Conservation (phyloP, 169 alveolate genomes). For the Plasmodium blacklocki region DNA sequence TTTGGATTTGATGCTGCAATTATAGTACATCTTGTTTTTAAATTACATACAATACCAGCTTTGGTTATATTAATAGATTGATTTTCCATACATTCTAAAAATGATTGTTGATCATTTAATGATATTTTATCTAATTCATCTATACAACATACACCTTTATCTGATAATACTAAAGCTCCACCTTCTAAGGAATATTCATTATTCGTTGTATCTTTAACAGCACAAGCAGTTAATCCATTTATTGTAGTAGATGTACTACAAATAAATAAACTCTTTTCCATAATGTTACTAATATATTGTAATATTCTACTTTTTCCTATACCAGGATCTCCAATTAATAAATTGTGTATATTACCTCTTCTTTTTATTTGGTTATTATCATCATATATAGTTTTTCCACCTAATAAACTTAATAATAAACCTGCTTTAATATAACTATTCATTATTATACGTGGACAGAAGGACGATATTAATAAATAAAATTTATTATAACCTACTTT, state of each 20-base stretch:
- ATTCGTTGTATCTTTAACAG: constrained; percentile 85
- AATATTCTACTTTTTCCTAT: constrained; percentile 80
- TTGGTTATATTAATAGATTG: constrained; percentile 89
- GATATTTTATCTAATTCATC: constrained; percentile 92
- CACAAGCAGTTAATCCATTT: constrained; percentile 93
- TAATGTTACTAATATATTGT: constrained; percentile 78
- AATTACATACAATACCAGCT: constrained; percentile 87
- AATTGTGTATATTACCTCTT: constrained; percentile 80
- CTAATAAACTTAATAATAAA: constrained; percentile 78
- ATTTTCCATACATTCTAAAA: constrained; percentile 96
- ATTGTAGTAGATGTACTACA: constrained; percentile 90
- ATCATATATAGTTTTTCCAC: constrained; percentile 81
- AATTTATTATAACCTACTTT: constrained; percentile 78
- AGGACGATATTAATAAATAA: constrained; percentile 80
- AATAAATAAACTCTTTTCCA: constrained; percentile 74
- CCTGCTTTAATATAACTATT: constrained; percentile 77
- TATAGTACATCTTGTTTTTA: constrained; percentile 82
- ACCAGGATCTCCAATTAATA: constrained; percentile 83
- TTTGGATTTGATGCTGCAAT: constrained; percentile 84
- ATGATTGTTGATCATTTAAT: constrained; percentile 87
- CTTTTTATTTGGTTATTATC: constrained; percentile 59
- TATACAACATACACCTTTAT: constrained; percentile 94
- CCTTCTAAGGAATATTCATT: constrained; percentile 93
- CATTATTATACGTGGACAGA: constrained; percentile 78
- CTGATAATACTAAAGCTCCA: constrained; percentile 95